Conservation (phyloP, 2,329 filamentous ascomycete species). For the Ophiostoma sp. region DNA sequence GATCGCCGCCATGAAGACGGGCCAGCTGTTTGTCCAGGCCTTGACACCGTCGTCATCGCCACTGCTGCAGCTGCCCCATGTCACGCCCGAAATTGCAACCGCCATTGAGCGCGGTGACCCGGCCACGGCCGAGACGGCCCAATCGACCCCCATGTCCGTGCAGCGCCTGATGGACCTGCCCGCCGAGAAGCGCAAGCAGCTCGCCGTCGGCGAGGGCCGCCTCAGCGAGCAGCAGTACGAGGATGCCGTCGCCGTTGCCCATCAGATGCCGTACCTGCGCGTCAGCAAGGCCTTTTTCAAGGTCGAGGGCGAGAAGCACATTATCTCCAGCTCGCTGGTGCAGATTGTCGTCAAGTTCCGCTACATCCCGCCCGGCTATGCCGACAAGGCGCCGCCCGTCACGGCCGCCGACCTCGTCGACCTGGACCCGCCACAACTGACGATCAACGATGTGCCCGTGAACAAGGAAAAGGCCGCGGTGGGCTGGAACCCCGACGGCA, state of each 20-base stretch:
- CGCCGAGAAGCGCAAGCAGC: conserved; percentile 64
- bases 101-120: conserved; percentile 71
- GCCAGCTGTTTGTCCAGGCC: conserved; percentile 86
- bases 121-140: conserved; percentile 45
- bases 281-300: conserved; percentile 97
- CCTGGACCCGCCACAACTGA: conserved; percentile 85
- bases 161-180: conserved; percentile 86
- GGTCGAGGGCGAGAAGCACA: conserved; percentile 86
- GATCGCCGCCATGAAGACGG: conserved; percentile 71
- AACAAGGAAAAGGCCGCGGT: conserved; percentile 58
- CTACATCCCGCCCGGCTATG: conserved; percentile 76
- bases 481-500: conserved; percentile 57
- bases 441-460: conserved; percentile 77
- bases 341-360: conserved; percentile 93
- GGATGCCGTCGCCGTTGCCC: conserved; percentile 68
- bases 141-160: conserved; percentile 51
- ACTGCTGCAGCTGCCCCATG: conserved; percentile 83
- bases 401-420: conserved; percentile 80
- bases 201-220: conserved; percentile 65
- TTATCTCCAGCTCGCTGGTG: conserved; percentile 87
- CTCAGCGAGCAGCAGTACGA: conserved; percentile 72
- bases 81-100: conserved; percentile 62
- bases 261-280: conserved; percentile 75
- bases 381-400: conserved; percentile 65
- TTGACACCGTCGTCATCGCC: conserved; percentile 77